Evolutionary conservation across 31 red algal species (phyloP).

Genomic region (Asparagopsis taxiformis): DNA sequence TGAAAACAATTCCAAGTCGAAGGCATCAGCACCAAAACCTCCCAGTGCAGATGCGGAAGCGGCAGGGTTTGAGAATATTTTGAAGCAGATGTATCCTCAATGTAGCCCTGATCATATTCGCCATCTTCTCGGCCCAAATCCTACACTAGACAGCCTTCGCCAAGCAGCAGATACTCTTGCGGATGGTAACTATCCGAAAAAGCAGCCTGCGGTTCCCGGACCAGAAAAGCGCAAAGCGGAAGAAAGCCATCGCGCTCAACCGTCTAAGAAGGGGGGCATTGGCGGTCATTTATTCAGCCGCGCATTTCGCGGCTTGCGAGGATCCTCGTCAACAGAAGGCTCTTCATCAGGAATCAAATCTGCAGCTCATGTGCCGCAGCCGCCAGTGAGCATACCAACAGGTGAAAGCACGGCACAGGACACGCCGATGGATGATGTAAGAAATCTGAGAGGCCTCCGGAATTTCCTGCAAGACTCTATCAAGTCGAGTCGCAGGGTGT

Average conservation of each 20-base stretch:
- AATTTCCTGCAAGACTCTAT: conserved; percentile 18
- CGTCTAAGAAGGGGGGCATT: not conserved
- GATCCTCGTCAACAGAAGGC: not conserved
- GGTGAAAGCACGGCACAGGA: not conserved
- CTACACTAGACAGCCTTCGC: conserved; percentile 17
- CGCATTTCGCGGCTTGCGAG: not conserved
- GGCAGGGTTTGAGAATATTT: conserved; percentile 21
- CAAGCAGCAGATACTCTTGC: conserved; percentile 12
- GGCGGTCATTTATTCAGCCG: not conserved
- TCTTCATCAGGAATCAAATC: not conserved
- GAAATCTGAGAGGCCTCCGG: conserved; percentile 1
- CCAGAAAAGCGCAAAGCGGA: not conserved
- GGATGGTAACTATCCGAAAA: conserved; percentile 9
- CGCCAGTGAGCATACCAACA: not conserved
- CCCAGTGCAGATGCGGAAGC: not conserved
- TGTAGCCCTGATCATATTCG: conserved; percentile 9
- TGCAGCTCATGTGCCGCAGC: not conserved
- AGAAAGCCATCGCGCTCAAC: not conserved
- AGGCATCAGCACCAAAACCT: not conserved
- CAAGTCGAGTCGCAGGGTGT: conserved; percentile 10
- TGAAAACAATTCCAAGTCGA: not conserved
- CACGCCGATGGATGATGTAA: conserved; percentile 23
- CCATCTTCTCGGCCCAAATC: conserved; percentile 5
- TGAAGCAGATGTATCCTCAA: conserved; percentile 17
- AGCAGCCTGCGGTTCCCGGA: not conserved